phyloP scores from a whole-genome alignment of 257 asterid species.

The Penstemon barbatus region DNA sequence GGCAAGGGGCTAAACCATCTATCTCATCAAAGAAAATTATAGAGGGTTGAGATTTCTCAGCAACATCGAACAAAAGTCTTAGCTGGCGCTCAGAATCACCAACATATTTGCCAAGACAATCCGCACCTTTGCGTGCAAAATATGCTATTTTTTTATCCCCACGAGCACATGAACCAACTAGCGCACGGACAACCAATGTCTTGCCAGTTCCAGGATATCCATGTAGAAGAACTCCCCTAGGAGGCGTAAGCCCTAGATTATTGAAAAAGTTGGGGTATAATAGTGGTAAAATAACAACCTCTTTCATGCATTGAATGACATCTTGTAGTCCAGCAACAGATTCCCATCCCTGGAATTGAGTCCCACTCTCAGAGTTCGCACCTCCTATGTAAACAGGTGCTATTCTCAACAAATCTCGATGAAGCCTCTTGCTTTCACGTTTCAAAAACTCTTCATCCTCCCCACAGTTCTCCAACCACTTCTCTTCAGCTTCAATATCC shows the following conservation, averaged over 20 bases:
- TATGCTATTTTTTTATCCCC: slow-evolving; percentile 95
- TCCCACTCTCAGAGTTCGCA: slow-evolving; percentile 47
- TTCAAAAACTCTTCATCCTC: slow-evolving; percentile 98
- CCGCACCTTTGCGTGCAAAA: slow-evolving; percentile 99
- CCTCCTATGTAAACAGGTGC: slow-evolving; percentile 96
- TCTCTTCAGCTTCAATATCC: slow-evolving; percentile 95
- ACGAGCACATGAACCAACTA: slow-evolving; percentile 96
- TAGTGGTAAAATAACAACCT: slow-evolving; percentile 93
- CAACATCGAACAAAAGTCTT: slow-evolving; percentile 92
- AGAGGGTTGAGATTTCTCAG: slow-evolving; percentile 98
- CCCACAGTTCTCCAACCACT: slow-evolving; percentile 95
- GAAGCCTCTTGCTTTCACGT: slow-evolving; percentile 99
- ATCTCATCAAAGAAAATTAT: slow-evolving; percentile 97
- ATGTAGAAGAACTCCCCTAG: slow-evolving; percentile 97
- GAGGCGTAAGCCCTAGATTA: slow-evolving; percentile 89
- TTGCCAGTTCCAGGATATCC: slow-evolving; percentile 99
- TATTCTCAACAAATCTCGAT: slow-evolving; percentile 84
- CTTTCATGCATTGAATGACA: slow-evolving; percentile 97
- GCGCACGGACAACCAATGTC: slow-evolving; percentile 95
- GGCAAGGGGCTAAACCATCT: slow-evolving; percentile 98
- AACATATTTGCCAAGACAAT: slow-evolving; percentile 97
- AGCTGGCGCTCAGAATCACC: slow-evolving; percentile 99
- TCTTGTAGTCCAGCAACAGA: slow-evolving; percentile 97
- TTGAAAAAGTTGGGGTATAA: slow-evolving; percentile 84
- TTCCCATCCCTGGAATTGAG: slow-evolving; percentile 88